A percentile compares a stretch with the other conserved stretches of the same genome.
Conservation (phyloP, 2,329 filamentous ascomycete species). For the Phaeomoniella chlamydospora region DNA sequence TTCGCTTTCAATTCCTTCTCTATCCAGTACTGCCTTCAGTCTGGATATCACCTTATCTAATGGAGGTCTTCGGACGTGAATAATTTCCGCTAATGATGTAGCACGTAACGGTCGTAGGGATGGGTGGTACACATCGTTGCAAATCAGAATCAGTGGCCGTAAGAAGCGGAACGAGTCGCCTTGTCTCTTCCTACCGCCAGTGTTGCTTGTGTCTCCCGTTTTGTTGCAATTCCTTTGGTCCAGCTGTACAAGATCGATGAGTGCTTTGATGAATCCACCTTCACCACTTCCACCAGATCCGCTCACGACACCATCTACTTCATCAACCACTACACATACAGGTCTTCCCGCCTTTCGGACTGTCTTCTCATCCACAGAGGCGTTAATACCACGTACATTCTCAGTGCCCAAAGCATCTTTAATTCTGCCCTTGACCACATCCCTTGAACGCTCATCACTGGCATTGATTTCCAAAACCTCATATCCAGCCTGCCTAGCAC, state of each 20-base stretch:
- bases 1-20: constrained; percentile 78
- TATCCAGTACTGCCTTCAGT: constrained; percentile 71
- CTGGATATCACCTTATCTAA: constrained; percentile 73
- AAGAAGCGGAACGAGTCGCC: constrained; percentile 77
- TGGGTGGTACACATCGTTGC: constrained; percentile 92
- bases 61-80: constrained; percentile 80
- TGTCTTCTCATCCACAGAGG: constrained; percentile 31
- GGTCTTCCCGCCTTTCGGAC: constrained; percentile 64
- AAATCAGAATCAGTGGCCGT: constrained; percentile 82
- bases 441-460: constrained; percentile 79
- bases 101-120: constrained; percentile 77
- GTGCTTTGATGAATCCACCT: constrained; percentile 85
- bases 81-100: constrained; percentile 70
- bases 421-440: constrained; percentile 84
- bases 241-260: constrained; percentile 75
- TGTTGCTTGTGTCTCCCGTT: constrained; percentile 9
- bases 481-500: constrained; percentile 87
- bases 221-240: constrained; percentile 64
- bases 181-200: constrained; percentile 40
- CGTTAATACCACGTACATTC: constrained; percentile 59
- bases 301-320: constrained; percentile 85
- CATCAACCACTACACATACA: constrained; percentile 87
- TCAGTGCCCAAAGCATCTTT: constrained; percentile 86
- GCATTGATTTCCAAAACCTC: constrained; percentile 96
- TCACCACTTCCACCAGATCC: constrained; percentile 64